A percentile compares a stretch with the other conserved stretches of the same genome.
Evolutionary conservation across 768 basidiomycete genomes (phyloP).

Genomic region (Lactifluus subvellereus): DNA sequence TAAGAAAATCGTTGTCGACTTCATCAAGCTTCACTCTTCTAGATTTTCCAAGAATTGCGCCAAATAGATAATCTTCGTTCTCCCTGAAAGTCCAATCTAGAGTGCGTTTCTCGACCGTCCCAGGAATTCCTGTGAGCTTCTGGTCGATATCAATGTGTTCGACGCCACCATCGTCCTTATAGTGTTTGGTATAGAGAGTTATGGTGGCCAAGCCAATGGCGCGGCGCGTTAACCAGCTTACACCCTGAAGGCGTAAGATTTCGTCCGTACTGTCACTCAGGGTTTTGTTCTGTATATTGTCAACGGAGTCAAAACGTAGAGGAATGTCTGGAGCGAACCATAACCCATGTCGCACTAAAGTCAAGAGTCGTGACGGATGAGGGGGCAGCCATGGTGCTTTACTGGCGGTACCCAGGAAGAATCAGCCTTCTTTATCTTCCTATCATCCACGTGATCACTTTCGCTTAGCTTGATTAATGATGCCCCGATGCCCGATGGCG

Average conservation of each 20-base stretch:
- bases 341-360: constrained; percentile 53
- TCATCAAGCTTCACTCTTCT: constrained; percentile 31
- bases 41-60: constrained; percentile 42
- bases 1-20: constrained; percentile 35
- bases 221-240: constrained; percentile 65
- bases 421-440: neutral
- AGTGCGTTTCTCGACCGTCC: constrained; percentile 50
- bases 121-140: constrained; percentile 53
- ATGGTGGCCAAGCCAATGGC: constrained; percentile 51
- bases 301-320: neutral
- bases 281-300: constrained; percentile 50
- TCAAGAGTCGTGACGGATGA: constrained; percentile 51
- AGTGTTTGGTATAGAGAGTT: constrained; percentile 55
- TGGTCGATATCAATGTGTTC: constrained; percentile 68
- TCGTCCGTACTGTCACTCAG: constrained; percentile 57
- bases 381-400: constrained; percentile 56
- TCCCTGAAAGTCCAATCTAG: constrained; percentile 50
- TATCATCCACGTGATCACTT: too few relatives aligned
- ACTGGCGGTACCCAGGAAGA: neutral
- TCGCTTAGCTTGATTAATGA: too few relatives aligned
- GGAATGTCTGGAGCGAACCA: constrained; percentile 40
- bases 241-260: constrained; percentile 64
- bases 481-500: too few relatives aligned
- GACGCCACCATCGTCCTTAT: constrained; percentile 48
- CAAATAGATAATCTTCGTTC: constrained; percentile 59